Conservation (phyloP, 164 flowering plant species). For the Umbilicus rupestris region DNA sequence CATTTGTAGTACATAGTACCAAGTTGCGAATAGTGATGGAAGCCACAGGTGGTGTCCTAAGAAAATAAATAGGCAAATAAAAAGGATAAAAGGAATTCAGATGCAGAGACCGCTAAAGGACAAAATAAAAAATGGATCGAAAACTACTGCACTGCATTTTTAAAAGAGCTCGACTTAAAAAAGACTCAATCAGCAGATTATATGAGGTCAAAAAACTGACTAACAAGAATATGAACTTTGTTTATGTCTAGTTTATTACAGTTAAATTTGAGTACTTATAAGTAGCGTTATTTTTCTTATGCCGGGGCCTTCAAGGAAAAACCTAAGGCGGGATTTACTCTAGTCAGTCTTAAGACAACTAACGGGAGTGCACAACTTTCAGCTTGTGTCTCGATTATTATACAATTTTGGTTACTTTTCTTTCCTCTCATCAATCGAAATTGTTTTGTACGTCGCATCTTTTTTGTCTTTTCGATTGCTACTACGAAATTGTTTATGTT, state of each 20-base stretch:
- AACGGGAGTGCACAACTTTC: not conserved
- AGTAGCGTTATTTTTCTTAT: too few relatives aligned
- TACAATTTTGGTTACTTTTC: not conserved
- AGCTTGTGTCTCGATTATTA: not conserved
- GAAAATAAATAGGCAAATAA: not conserved
- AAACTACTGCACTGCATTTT: too few relatives aligned
- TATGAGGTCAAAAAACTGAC: not conserved
- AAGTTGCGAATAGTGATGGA: constrained; percentile 88
- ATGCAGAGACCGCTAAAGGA: not conserved
- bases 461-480: not conserved
- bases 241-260: too few relatives aligned
- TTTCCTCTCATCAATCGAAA: not conserved
- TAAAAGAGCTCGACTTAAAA: too few relatives aligned
- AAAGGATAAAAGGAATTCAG: not conserved
- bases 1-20: constrained; percentile 78
- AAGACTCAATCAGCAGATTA: not conserved
- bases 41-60: constrained; percentile 90
- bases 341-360: not conserved
- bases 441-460: not conserved
- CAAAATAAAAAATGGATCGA: not conserved
- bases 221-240: too few relatives aligned
- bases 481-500: too few relatives aligned
- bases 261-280: too few relatives aligned
- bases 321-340: not conserved
- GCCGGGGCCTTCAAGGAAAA: not conserved